A percentile compares a stretch with the other conserved stretches of the same genome.
Conservation (phyloP, 768 basidiomycete species). For the Leucosporidium yakuticum region DNA sequence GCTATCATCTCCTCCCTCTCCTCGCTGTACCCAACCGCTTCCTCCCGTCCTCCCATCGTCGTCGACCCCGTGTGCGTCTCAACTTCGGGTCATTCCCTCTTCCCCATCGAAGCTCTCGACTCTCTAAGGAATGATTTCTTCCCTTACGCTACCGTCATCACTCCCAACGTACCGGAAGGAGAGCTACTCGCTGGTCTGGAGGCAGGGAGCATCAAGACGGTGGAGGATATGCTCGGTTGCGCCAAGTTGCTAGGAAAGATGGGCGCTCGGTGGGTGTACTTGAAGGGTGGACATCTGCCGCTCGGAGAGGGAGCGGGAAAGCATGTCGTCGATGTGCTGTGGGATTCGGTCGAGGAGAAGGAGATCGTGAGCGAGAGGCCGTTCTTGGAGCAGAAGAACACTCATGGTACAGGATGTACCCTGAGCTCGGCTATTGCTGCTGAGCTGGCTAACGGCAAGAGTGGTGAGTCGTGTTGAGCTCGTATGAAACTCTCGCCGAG, state of each 20-base stretch:
- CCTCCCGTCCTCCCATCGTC: conserved; percentile 51
- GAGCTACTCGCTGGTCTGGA: conserved; percentile 56
- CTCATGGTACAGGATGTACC: conserved; percentile 82
- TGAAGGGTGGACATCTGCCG: conserved; percentile 78
- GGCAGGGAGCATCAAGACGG: conserved; percentile 24
- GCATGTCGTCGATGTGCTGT: conserved; percentile 63
- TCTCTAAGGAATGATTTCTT: conserved; percentile 60
- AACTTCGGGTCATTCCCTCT: conserved; percentile 75
- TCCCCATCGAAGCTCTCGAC: conserved; percentile 61
- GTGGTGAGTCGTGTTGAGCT: conserved; percentile 43
- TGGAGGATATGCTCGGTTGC: conserved; percentile 54
- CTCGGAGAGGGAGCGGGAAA: conserved; percentile 35
- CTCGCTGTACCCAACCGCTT: background rate
- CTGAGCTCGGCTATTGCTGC: conserved; percentile 75
- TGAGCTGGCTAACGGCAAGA: conserved; percentile 53
- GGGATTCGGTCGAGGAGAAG: conserved; percentile 42
- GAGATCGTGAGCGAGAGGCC: conserved; percentile 36
- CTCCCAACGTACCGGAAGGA: conserved; percentile 79
- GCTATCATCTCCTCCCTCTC: conserved; percentile 53
- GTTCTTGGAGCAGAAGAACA: conserved; percentile 58
- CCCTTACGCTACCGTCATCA: conserved; percentile 65
- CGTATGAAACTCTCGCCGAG: background rate
- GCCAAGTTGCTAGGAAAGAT: conserved; percentile 51
- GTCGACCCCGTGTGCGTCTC: conserved; percentile 89
- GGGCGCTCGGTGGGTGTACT: conserved; percentile 57